A percentile compares a stretch with the other conserved stretches of the same genome.
Conservation (phyloP, 176 grass and related monocot genomes). For the Musa itinerans region DNA sequence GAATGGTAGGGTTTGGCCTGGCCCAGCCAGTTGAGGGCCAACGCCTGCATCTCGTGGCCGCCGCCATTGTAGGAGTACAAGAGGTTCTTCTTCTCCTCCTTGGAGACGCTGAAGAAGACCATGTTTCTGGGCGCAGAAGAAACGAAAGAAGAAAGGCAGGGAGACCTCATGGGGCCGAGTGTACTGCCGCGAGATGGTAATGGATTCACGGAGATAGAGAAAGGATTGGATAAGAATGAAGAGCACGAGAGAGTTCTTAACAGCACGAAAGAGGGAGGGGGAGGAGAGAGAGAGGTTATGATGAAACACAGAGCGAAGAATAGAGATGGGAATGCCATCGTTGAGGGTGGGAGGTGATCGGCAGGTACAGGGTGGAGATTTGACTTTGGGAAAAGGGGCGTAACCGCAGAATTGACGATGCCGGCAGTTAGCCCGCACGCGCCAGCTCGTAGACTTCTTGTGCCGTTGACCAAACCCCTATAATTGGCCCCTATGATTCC, state of each 20-base stretch:
- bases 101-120: conserved; percentile 9
- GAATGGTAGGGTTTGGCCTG: not conserved
- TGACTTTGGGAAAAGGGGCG: not conserved
- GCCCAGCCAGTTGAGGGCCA: not conserved
- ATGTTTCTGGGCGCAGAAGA: not conserved
- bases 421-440: too few species aligned
- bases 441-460: too few species aligned
- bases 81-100: not conserved
- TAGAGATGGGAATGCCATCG: not conserved
- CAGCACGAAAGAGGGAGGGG: not conserved
- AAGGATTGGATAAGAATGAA: not conserved
- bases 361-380: not conserved
- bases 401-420: too few species aligned
- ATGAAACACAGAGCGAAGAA: too few species aligned
- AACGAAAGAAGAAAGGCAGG: too few species aligned
- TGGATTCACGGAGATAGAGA: not conserved
- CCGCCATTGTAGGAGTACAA: conserved; percentile 11
- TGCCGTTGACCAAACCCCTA: too few species aligned
- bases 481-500: too few species aligned
- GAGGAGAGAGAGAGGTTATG: not conserved
- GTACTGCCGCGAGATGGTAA: not conserved
- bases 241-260: not conserved
- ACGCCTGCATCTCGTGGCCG: not conserved
- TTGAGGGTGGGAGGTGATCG: not conserved
- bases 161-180: not conserved